A percentile compares a stretch with the other conserved stretches of the same genome.
Conservation (phyloP, 257 asterid genomes). For the Ilex aquifolium region DNA sequence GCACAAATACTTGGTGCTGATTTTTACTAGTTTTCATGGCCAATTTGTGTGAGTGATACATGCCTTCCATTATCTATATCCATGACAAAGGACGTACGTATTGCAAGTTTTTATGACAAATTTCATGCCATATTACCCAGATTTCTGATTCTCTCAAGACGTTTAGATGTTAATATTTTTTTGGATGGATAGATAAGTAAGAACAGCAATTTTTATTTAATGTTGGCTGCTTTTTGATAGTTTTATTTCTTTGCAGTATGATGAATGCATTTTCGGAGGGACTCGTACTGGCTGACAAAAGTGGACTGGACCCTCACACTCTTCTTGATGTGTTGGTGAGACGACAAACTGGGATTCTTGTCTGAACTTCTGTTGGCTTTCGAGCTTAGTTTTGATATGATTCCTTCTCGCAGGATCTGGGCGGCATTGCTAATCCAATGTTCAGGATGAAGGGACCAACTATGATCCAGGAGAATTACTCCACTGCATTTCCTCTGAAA, state of each 20-base stretch:
- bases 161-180: no score
- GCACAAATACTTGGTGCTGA: no score
- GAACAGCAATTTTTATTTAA: no score
- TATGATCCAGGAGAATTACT: slow-evolving; percentile 59
- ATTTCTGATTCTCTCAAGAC: no score
- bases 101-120: no score
- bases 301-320: slow-evolving; percentile 76
- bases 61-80: no score
- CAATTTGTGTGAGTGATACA: no score
- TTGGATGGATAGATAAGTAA: no score
- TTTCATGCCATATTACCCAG: no score
- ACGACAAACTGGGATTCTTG: slow-evolving; percentile 1
- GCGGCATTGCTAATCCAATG: slow-evolving; percentile 91
- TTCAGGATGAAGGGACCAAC: slow-evolving; percentile 90
- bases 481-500: slow-evolving; percentile 93
- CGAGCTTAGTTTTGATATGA: slow-evolving; percentile 2
- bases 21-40: no score
- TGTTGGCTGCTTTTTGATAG: not conserved
- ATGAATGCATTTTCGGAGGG: slow-evolving; percentile 99
- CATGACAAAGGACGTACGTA: no score
- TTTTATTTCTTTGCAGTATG: slow-evolving; percentile 53
- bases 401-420: slow-evolving; percentile 63
- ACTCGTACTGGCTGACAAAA: slow-evolving; percentile 73
- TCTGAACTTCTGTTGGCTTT: not conserved
- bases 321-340: slow-evolving; percentile 92